Evolutionary conservation across 2,329 filamentous ascomycete species (phyloP), one percentile per base, ranked within the genome.

Genomic region (Ilyonectria mors-panacis): DNA sequence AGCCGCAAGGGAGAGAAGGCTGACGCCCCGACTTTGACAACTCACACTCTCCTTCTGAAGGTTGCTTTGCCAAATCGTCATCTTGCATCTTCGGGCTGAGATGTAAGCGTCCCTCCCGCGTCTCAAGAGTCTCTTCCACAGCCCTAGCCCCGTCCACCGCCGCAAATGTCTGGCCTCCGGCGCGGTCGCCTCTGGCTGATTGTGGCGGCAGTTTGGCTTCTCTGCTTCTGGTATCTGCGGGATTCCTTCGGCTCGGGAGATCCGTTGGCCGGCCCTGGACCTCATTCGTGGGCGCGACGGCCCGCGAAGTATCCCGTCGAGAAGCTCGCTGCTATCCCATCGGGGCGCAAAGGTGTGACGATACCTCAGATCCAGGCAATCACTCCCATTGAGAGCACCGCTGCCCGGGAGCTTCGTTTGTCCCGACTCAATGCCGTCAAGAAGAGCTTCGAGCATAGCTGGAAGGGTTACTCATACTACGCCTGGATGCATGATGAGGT

Each of bases 401-500:
- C 63, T 10, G 70, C 71, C 35, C 69, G 69, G 21, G 74, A 78
- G 64, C 80, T 84, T 37, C 75, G 82, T 44, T 63, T 75, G 21
- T 72, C 77, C 66, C 81, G 85, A 26, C 74, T 82, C 51, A 70
- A 75, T 15, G 84, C 84, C 23, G 84, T 90, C 57, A 84, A 81
- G 70, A 81, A 82, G 55, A 85, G 82, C 70, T 89, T 89, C 70
- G 67, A 81, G 50, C 87, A 87, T 73, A 85, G 86, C 66, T 92
- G 89, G 88, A 75, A 78, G 9, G 87, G 86, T 15, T 92, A 92
- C 78, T 88, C 86, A 73, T 82, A 84, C 57, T 78, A 87, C 70
- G 90, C 90, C 0, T 92, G 89, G 89, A 83, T 87, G 75, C 84
- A 86, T 60, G 89, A 92, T 76, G 90, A 91, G 77, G 80, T 92